Base-by-base conservation (phyloP, 371 early-diverging fungal species). In the Circinella minor region DNA sequence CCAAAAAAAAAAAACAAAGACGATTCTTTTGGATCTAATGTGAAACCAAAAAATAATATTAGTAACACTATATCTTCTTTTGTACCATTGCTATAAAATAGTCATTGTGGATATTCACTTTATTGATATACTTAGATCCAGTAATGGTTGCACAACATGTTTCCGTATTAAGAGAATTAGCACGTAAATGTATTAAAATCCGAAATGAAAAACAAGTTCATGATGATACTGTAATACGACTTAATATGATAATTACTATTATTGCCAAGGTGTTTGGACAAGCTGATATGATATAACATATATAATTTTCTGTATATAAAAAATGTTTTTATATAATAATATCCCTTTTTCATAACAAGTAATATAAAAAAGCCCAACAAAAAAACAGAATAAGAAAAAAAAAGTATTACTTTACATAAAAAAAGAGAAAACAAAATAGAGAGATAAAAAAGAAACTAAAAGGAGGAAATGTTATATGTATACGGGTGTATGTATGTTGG, bases 211-310 rank as follows among this genome's bases (percentile, higher is more conserved):
- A 65, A 55, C 51, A 73, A 17, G 15, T 20, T 4, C 27, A 39
- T 14, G 62, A 66, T 11, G 67, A 68, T 2, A 64, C 66, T 27
- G 68, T 74, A 3, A 67, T 74, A 10, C 75, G 74, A 47, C 67
- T 81, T 27, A 84, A 84, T 59, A 76, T 77, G 18, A 71, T 84
- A 49, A 79, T 84, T 46, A 70, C 77, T 9, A 80, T 84, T 46
- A 77, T 84, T 59, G 66, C 78, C 27, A 71, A 71, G 43, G 73
- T 66, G 1, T 84, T 74, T 63, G 77, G 81, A 13, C 84, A 84
- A 51, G 66, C 74, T 1, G 84, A 84, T 70, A 67, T 83, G n/a
- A 7, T 63, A 9, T 73, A 68, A 64, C 0, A 51, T 15, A 51
- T 27, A 36, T 17, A 47, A 4, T 9, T 51, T 11, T 1, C 11